These are phyloP conservation scores for Fomitopsis pulvina DNA, from an alignment of 768 basidiomycete genomes.

Conservation along the genomic window DNA sequence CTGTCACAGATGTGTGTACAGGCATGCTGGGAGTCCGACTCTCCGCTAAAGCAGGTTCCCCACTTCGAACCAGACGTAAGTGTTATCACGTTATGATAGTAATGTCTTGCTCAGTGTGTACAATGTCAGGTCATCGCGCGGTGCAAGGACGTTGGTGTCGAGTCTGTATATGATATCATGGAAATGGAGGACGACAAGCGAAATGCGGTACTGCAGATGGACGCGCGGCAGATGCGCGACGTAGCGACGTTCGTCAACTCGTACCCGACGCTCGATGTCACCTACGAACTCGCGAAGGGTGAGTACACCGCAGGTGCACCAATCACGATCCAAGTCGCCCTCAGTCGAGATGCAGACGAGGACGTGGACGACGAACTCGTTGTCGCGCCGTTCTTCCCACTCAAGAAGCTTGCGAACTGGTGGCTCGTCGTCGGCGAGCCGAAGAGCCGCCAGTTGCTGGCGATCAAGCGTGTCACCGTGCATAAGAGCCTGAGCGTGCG, in stretches of 20 bases:
- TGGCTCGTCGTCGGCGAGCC: slow-evolving; percentile 95
- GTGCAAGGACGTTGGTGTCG: slow-evolving; percentile 75
- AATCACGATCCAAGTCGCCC: slow-evolving; percentile 70
- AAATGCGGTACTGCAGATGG: slow-evolving; percentile 78
- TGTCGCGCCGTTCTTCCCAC: slow-evolving; percentile 91
- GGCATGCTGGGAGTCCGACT: slow-evolving; percentile 96
- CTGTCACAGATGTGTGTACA: slow-evolving; percentile 98
- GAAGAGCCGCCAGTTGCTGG: slow-evolving; percentile 74
- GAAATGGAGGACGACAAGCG: slow-evolving; percentile 95
- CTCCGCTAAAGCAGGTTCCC: slow-evolving; percentile 91
- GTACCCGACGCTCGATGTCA: slow-evolving; percentile 93
- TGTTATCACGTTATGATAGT: background rate
- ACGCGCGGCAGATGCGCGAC: slow-evolving; percentile 81
- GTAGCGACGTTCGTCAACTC: slow-evolving; percentile 96
- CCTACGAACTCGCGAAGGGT: slow-evolving; percentile 78
- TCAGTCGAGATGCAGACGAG: slow-evolving; percentile 75
- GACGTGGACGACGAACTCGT: slow-evolving; percentile 66
- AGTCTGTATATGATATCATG: slow-evolving; percentile 96
- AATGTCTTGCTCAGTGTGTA: background rate
- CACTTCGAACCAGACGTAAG: slow-evolving; percentile 88
- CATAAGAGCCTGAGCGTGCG: slow-evolving; percentile 68
- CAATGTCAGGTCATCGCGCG: slow-evolving; percentile 70
- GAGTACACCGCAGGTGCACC: slow-evolving; percentile 84
- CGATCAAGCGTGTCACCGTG: slow-evolving; percentile 83
- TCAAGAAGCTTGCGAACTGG: slow-evolving; percentile 91